phyloP scores from a whole-genome alignment of 495 filamentous ascomycete species.

The Aspergillus taichungensis region DNA sequence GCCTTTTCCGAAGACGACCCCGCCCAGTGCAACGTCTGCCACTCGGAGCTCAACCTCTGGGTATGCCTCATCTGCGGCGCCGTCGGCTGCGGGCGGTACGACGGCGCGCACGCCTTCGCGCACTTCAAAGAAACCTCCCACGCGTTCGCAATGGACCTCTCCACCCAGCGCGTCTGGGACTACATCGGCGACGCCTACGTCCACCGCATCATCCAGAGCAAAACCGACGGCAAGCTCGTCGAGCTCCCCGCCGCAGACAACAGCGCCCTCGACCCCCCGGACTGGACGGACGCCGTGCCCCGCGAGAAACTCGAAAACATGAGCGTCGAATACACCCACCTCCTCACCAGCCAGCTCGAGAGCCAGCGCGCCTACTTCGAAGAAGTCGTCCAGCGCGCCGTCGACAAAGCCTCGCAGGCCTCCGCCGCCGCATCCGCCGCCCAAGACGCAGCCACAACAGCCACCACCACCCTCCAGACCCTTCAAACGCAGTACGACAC shows the following conservation, averaged over 20 bases:
- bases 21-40: slow-evolving; percentile 63
- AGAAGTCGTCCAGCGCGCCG: slow-evolving; percentile 82
- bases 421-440: slow-evolving; percentile 57
- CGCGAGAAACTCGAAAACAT: slow-evolving; percentile 88
- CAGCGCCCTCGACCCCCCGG: slow-evolving; percentile 34
- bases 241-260: slow-evolving; percentile 57
- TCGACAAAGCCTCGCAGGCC: slow-evolving; percentile 79
- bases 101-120: slow-evolving; percentile 83
- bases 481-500: slow-evolving; percentile 48
- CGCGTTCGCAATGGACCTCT: slow-evolving; percentile 85
- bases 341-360: slow-evolving; percentile 85
- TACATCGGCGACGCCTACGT: slow-evolving; percentile 93
- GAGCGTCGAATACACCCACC: slow-evolving; percentile 86
- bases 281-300: slow-evolving; percentile 64
- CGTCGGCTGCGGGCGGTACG: slow-evolving; percentile 89
- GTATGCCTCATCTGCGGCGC: slow-evolving; percentile 89
- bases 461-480: slow-evolving; percentile 40
- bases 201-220: slow-evolving; percentile 86
- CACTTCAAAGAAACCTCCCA: slow-evolving; percentile 88
- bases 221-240: slow-evolving; percentile 79
- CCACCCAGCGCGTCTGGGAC: slow-evolving; percentile 94
- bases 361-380: slow-evolving; percentile 91
- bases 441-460: slow-evolving; percentile 39
- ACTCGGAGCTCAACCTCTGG: slow-evolving; percentile 77
- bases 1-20: slow-evolving; percentile 27